A percentile compares a stretch with the other conserved stretches of the same genome.
phyloP scores from a whole-genome alignment of 176 grass and related monocot species.

The Canna indica region DNA sequence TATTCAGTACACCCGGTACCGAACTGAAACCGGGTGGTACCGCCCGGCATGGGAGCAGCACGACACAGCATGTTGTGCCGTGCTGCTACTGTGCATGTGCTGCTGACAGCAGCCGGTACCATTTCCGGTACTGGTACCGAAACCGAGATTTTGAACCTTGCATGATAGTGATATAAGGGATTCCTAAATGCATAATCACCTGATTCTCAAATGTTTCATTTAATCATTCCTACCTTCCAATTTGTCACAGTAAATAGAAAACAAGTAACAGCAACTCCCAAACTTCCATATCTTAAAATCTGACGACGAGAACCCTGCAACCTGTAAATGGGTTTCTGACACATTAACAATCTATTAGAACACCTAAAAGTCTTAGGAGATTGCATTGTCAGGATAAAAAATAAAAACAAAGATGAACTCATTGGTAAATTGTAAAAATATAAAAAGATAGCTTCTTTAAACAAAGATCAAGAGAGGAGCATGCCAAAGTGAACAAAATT shows the following conservation, averaged over 20 bases:
- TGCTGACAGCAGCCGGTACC: too few species aligned
- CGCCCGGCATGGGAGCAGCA: too few species aligned
- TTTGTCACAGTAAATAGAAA: slow-evolving; percentile 60
- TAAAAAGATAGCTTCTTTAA: not conserved
- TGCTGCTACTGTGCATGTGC: too few species aligned
- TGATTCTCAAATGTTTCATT: not conserved
- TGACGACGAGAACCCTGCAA: slow-evolving; percentile 66
- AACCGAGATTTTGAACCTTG: too few species aligned
- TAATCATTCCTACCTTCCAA: slow-evolving; percentile 64
- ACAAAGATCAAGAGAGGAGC: not conserved
- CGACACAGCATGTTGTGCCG: too few species aligned
- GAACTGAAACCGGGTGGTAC: too few species aligned
- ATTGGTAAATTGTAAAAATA: not conserved
- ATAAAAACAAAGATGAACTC: not conserved
- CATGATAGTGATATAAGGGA: not conserved
- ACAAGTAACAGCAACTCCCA: slow-evolving; percentile 68
- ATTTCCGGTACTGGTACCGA: too few species aligned
- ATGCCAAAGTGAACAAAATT: too few species aligned
- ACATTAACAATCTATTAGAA: slow-evolving; percentile 7
- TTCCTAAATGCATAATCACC: not conserved
- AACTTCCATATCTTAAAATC: slow-evolving; percentile 79
- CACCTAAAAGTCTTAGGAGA: not conserved
- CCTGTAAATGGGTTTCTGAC: slow-evolving; percentile 42
- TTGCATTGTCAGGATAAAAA: not conserved
- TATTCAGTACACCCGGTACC: too few species aligned